Evolutionary conservation across 768 basidiomycete genomes (phyloP).

Genomic region (Phaeotremella fagi): DNA sequence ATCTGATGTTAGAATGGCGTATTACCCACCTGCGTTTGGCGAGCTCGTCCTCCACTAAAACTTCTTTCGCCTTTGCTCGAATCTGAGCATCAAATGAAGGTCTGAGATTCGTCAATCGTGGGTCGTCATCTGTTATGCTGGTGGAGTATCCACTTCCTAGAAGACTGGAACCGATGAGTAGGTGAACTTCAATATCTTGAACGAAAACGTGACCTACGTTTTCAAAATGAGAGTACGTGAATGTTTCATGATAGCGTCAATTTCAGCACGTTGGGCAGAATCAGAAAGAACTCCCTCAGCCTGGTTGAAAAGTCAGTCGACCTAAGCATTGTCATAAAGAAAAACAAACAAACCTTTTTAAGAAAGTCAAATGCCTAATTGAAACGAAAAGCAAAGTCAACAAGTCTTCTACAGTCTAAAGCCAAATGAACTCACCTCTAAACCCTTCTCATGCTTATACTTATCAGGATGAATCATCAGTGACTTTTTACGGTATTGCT

Average conservation of each 20-base stretch:
- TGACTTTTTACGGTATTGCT: constrained; percentile 56
- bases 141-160: constrained; percentile 41
- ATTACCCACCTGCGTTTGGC: constrained; percentile 33
- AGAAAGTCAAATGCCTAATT: constrained; percentile 46
- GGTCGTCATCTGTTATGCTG: constrained; percentile 39
- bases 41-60: constrained; percentile 46
- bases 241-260: constrained; percentile 47
- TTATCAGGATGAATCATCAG: constrained; percentile 95
- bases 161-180: constrained; percentile 22
- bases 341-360: constrained; percentile 44
- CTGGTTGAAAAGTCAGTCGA: constrained; percentile 19
- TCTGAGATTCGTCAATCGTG: constrained; percentile 30
- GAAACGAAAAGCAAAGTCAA: constrained; percentile 4
- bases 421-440: constrained; percentile 37
- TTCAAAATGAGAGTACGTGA: constrained; percentile 42
- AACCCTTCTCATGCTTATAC: constrained; percentile 60
- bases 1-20: background rate
- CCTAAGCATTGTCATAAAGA: too few relatives aligned
- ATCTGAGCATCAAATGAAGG: constrained; percentile 42
- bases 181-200: background rate
- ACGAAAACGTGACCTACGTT: constrained; percentile 24
- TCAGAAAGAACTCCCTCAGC: constrained; percentile 43
- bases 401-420: background rate
- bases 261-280: constrained; percentile 37
- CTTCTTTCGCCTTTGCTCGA: constrained; percentile 39